phyloP scores from a whole-genome alignment of 345 rosid species.

The Populus ilicifolia region DNA sequence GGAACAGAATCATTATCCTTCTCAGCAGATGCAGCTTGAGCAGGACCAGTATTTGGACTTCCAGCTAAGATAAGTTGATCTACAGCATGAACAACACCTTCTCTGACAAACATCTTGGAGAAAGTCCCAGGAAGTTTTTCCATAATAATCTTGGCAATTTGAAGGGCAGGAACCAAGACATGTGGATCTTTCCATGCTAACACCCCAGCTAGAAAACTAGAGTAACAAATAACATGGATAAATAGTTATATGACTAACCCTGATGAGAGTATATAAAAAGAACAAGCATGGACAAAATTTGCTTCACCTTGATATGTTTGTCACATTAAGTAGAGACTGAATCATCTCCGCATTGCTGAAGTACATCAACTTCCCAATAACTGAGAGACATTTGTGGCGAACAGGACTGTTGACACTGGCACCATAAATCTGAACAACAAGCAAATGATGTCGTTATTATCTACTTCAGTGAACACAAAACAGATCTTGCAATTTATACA shows the following conservation, averaged over 20 bases:
- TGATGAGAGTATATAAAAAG: not conserved
- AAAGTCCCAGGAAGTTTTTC: conserved; percentile 97
- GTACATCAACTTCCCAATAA: conserved; percentile 92
- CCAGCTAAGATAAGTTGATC: conserved; percentile 86
- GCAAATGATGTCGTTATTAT: conserved; percentile 17
- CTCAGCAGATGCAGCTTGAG: conserved; percentile 53
- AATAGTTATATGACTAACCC: conserved; percentile 5
- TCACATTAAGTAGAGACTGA: conserved; percentile 69
- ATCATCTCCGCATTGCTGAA: conserved; percentile 90
- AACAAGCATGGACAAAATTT: not conserved
- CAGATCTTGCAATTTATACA: not conserved
- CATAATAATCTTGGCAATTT: conserved; percentile 95
- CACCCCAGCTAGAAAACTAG: conserved; percentile 93
- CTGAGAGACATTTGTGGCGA: conserved; percentile 96
- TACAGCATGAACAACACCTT: conserved; percentile 97
- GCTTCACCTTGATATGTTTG: conserved; percentile 89
- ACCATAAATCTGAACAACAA: conserved; percentile 78
- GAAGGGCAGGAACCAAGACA: conserved; percentile 93
- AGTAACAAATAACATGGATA: conserved; percentile 17
- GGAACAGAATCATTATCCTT: conserved; percentile 70
- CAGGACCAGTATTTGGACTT: conserved; percentile 38
- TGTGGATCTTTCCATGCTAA: conserved; percentile 99
- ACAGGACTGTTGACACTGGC: conserved; percentile 90
- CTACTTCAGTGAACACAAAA: conserved; percentile 2
- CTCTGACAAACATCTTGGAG: conserved; percentile 91